Evolutionary conservation across 768 basidiomycete genomes (phyloP), one percentile per base, ranked within the genome.

Genomic region (Lactifluus pinguis): DNA sequence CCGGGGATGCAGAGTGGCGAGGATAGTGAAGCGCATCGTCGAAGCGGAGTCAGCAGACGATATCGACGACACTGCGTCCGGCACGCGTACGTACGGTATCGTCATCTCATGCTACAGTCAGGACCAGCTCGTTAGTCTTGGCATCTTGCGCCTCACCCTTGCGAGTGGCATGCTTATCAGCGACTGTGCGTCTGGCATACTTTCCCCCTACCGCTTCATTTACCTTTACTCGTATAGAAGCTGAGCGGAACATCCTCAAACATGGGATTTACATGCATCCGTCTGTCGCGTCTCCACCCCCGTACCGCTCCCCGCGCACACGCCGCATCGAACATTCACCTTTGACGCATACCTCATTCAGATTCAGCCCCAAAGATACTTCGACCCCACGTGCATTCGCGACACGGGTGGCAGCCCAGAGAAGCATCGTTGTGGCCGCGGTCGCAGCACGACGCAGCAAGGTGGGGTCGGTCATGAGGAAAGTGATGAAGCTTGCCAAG

Each of bases 71-170:
- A 78, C 79, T 55, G 77, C 77, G 6, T 63, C 71, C n/a, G 71
- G 74, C 30, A 72, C 76, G 0, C 78, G 76, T 21, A 76, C 73
- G 15, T 81, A 34, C 32, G 9, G 90, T 0, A 85, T 83, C 56
- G 77, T 92, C 65, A 76, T 93, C 49, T 83, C 86, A 0, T 91
- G 88, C 85, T 85, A 81, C 61, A 76, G 74, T 55, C 69, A 75
- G 14, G 84, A 92, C 69, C 80, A 94, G 63, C 75, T 92, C 1
- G 85, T 80, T 2, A 68, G 80, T 2, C 69, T 88, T 25, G 95
- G 93, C 8, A 72, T 97, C 5, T 77, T 94, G 14, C 87, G 92
- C 57, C 82, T 91, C 14, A 79, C 98, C 41, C 81, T 98, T 13
- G 83, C 87, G 0, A 75, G 82, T 64, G 91, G 91, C 49, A 76